These are phyloP conservation scores for Colletotrichum falcatum DNA, from an alignment of 2,329 filamentous ascomycete species.

Conservation along the genomic window DNA sequence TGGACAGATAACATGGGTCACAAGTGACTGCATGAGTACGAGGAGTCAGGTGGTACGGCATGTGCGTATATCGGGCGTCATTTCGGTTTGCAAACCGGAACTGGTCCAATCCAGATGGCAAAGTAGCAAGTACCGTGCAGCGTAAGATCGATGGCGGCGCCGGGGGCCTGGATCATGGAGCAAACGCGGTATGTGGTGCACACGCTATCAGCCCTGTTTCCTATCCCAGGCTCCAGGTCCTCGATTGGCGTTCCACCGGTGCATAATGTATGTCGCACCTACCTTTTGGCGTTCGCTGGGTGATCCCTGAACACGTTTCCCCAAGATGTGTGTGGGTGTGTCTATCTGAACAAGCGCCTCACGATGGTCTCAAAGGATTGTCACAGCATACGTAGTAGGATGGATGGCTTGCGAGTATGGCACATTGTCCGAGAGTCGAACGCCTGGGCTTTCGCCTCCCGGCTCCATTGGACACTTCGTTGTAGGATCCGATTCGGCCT, in stretches of 20 bases:
- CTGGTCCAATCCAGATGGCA: conserved; percentile 19
- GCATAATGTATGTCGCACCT: conserved; percentile 30
- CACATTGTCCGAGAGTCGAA: conserved; percentile 5
- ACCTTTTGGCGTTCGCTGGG: conserved; percentile 10
- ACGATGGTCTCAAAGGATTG: background rate
- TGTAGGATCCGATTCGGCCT: background rate
- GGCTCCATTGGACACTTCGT: background rate
- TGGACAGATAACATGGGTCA: background rate
- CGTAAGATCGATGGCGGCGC: conserved; percentile 30
- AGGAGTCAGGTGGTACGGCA: conserved; percentile 8
- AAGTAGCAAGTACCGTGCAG: conserved; percentile 23
- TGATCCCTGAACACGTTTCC: background rate
- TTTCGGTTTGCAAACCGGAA: background rate
- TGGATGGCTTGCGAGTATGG: background rate
- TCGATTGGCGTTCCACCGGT: conserved; percentile 26
- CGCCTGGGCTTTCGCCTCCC: background rate
- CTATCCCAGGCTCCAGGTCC: conserved; percentile 10
- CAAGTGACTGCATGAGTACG: conserved; percentile 4
- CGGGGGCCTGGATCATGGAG: conserved; percentile 28
- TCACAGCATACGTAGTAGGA: too few relatives aligned
- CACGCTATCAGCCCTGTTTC: conserved; percentile 36
- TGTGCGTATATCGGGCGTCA: conserved; percentile 1
- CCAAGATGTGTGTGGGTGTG: background rate
- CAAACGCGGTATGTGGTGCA: conserved; percentile 9
- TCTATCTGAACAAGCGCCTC: conserved; percentile 4